Percentiles rank a stretch among this genome's conserved stretches.
Conservation (phyloP, 768 basidiomycete genomes). For the Lentinula boryana region DNA sequence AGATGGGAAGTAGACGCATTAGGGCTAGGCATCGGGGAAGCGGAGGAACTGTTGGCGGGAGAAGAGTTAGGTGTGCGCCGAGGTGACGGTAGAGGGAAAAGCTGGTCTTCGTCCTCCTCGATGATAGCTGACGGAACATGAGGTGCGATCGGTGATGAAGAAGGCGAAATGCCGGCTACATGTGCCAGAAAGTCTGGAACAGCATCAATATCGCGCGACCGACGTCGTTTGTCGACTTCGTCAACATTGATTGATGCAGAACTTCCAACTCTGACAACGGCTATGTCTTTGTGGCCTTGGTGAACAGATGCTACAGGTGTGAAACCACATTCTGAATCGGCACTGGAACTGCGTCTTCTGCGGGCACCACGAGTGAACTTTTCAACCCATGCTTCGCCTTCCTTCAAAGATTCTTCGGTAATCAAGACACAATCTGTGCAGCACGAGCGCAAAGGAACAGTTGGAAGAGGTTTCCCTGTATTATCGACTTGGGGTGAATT, state of each 20-base stretch:
- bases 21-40: slow-evolving; percentile 23
- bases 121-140: slow-evolving; percentile 31
- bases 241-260: slow-evolving; percentile 48
- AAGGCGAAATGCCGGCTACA: not conserved
- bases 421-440: slow-evolving; percentile 56
- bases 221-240: slow-evolving; percentile 55
- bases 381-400: slow-evolving; percentile 57
- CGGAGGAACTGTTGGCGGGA: slow-evolving; percentile 25
- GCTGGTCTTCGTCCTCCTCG: slow-evolving; percentile 50
- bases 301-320: slow-evolving; percentile 16
- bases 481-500: slow-evolving; percentile 22
- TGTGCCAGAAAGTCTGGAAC: not conserved
- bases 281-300: slow-evolving; percentile 7
- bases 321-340: slow-evolving; percentile 20
- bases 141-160: not conserved
- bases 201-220: slow-evolving; percentile 31
- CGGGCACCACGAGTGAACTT: slow-evolving; percentile 59
- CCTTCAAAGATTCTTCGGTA: slow-evolving; percentile 49
- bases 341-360: slow-evolving; percentile 46
- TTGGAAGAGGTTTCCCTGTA: slow-evolving; percentile 32
- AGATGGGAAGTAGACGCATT: slow-evolving; percentile 21
- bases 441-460: slow-evolving; percentile 67
- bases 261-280: slow-evolving; percentile 9
- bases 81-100: slow-evolving; percentile 58
- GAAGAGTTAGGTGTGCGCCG: slow-evolving; percentile 44